phyloP scores from a whole-genome alignment of 2,329 filamentous ascomycete genomes.

The Fusarium devonianum region DNA sequence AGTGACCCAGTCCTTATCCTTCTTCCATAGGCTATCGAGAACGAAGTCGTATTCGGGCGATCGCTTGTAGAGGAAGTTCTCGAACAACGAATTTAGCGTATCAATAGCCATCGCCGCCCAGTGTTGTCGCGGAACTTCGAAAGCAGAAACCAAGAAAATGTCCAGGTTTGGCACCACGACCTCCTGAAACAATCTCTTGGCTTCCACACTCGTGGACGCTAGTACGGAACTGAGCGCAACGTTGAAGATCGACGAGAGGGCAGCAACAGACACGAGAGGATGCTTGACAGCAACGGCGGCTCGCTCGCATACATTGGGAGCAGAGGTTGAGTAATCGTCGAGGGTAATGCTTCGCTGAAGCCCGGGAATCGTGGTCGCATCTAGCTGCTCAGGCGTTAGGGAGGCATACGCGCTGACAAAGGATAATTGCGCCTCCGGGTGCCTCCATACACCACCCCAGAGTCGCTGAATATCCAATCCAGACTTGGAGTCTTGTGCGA shows the following conservation, averaged over 20 bases:
- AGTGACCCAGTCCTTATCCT: slow-evolving; percentile 87
- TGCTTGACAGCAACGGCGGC: slow-evolving; percentile 75
- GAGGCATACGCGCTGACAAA: slow-evolving; percentile 89
- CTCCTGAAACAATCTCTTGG: slow-evolving; percentile 70
- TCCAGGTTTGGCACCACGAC: slow-evolving; percentile 77
- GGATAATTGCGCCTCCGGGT: slow-evolving; percentile 88
- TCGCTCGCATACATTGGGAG: slow-evolving; percentile 58
- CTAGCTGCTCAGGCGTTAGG: slow-evolving; percentile 75
- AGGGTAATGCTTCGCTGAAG: slow-evolving; percentile 79
- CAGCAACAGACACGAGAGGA: slow-evolving; percentile 86
- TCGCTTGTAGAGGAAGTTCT: slow-evolving; percentile 81
- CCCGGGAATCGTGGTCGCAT: slow-evolving; percentile 84
- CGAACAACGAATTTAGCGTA: slow-evolving; percentile 78
- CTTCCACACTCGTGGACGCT: slow-evolving; percentile 68
- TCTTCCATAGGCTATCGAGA: slow-evolving; percentile 88
- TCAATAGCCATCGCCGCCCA: slow-evolving; percentile 79
- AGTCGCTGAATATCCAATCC: slow-evolving; percentile 83
- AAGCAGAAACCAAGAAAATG: slow-evolving; percentile 80
- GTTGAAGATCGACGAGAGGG: slow-evolving; percentile 73
- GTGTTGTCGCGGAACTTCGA: slow-evolving; percentile 74
- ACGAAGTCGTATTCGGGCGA: slow-evolving; percentile 85
- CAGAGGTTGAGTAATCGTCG: slow-evolving; percentile 61
- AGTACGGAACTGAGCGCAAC: slow-evolving; percentile 68
- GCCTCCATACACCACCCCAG: slow-evolving; percentile 90
- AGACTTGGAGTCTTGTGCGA: slow-evolving; percentile 63